Percentiles rank a stretch among this genome's conserved stretches.
These are phyloP conservation scores for Emmonsiellopsis sp. DNA, from an alignment of 2,329 filamentous ascomycete species.

Conservation along the genomic window DNA sequence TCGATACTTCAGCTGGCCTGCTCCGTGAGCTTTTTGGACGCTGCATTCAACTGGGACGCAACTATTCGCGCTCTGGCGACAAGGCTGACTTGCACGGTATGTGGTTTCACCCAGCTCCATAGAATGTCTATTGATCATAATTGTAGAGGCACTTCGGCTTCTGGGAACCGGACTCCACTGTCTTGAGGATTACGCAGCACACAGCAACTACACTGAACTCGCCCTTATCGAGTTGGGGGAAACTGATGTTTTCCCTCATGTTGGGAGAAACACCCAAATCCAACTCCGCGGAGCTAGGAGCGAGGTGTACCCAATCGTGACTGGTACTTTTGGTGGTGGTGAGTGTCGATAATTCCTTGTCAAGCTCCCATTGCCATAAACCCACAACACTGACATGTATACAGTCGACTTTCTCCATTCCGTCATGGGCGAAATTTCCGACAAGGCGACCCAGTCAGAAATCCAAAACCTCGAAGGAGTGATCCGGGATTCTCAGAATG, in stretches of 20 bases:
- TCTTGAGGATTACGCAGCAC: conserved; percentile 83
- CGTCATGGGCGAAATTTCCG: conserved; percentile 67
- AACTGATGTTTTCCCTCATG: conserved; percentile 72
- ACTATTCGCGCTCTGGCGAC: conserved; percentile 55
- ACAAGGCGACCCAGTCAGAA: conserved; percentile 86
- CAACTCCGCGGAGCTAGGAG: conserved; percentile 56
- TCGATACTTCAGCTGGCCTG: conserved; percentile 72
- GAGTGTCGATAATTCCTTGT: neutral
- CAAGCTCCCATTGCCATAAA: neutral
- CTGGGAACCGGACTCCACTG: conserved; percentile 85
- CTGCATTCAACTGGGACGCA: conserved; percentile 71
- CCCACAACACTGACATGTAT: neutral
- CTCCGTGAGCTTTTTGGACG: conserved; percentile 63
- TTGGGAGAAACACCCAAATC: conserved; percentile 64
- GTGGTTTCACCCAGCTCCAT: no score
- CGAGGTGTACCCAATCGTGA: conserved; percentile 71
- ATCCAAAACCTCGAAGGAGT: conserved; percentile 81
- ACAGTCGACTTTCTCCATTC: conserved; percentile 82
- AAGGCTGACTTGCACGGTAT: conserved; percentile 61
- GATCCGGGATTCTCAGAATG: conserved; percentile 53
- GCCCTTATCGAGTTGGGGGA: conserved; percentile 82
- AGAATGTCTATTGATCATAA: no score
- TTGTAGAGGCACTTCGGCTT: conserved; percentile 64
- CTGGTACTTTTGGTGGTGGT: conserved; percentile 77
- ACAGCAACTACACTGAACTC: conserved; percentile 88